These are phyloP conservation scores for Cenchrus fungigraminus DNA, from an alignment of 176 grass and related monocot species.

Conservation along the genomic window DNA sequence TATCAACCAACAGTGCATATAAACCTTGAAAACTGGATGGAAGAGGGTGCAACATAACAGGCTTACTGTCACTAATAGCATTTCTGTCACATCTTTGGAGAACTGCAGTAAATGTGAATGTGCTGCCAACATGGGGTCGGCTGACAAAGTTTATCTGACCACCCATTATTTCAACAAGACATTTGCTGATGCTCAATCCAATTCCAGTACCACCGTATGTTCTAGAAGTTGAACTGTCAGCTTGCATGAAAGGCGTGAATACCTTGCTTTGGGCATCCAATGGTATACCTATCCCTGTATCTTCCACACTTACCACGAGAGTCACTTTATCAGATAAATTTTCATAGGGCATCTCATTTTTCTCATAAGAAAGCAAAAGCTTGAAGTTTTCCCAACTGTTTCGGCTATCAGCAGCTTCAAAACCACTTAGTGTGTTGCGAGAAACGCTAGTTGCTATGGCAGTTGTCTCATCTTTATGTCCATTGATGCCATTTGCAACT, in stretches of 20 bases:
- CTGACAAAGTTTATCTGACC: constrained; percentile 94
- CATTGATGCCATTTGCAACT: constrained; percentile 56
- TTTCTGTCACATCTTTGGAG: constrained; percentile 56
- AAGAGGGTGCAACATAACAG: constrained; percentile 59
- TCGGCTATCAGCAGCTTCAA: constrained; percentile 85
- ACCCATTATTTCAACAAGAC: constrained; percentile 86
- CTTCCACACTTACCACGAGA: constrained; percentile 91
- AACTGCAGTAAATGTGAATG: constrained; percentile 84
- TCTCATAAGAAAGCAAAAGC: constrained; percentile 60
- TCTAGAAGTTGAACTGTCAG: constrained; percentile 93
- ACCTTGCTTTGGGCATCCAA: constrained; percentile 76
- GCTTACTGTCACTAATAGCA: constrained; percentile 57
- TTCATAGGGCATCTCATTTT: constrained; percentile 43
- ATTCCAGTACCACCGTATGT: constrained; percentile 95
- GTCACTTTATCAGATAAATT: constrained; percentile 66
- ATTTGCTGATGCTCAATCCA: constrained; percentile 94
- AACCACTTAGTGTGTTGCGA: constrained; percentile 87
- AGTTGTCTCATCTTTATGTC: constrained; percentile 60
- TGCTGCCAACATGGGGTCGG: constrained; percentile 77
- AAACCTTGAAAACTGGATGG: constrained; percentile 78
- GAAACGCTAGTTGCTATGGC: constrained; percentile 39
- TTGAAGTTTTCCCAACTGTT: constrained; percentile 95
- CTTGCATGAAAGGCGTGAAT: constrained; percentile 98
- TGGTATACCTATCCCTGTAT: constrained; percentile 96
- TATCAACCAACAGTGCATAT: constrained; percentile 77